Conservation (phyloP, 169 alveolate genomes). For the Plasmodium gallinaceum region DNA sequence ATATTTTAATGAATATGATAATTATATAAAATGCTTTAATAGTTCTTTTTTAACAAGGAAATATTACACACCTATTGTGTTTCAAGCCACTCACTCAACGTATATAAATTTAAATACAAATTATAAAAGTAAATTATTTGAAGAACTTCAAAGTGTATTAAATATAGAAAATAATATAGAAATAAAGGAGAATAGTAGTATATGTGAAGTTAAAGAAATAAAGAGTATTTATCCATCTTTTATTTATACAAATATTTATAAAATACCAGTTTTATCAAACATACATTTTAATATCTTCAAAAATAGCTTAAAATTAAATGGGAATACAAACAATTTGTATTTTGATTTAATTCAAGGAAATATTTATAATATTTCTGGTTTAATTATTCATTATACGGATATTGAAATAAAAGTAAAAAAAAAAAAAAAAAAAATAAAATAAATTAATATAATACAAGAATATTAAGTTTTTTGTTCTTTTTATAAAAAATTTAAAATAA, state of each 20-base stretch:
- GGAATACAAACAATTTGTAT: constrained; percentile 4
- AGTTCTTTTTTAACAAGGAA: constrained; percentile 8
- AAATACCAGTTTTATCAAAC: constrained; percentile 55
- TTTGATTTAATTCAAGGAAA: constrained; percentile 68
- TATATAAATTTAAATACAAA: constrained; percentile 45
- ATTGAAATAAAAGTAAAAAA: constrained; percentile 42
- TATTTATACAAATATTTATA: constrained; percentile 62
- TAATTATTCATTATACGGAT: constrained; percentile 64
- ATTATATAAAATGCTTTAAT: constrained; percentile 19
- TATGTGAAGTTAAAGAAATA: not conserved
- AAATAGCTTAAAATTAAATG: constrained; percentile 20
- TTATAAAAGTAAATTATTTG: constrained; percentile 54
- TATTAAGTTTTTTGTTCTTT: not conserved
- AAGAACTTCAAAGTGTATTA: constrained; percentile 31
- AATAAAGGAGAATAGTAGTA: constrained; percentile 2
- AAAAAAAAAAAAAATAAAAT: not conserved
- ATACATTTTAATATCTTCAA: constrained; percentile 37
- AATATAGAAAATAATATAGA: constrained; percentile 1
- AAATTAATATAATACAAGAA: not conserved
- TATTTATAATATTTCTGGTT: constrained; percentile 50
- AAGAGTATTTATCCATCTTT: constrained; percentile 46
- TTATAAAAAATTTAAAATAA: not conserved
- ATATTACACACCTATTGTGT: constrained; percentile 46
- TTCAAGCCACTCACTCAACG: constrained; percentile 56
- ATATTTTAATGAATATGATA: constrained; percentile 7